Base-by-base conservation (phyloP, 768 basidiomycete genomes). In the Trametes meyenii region DNA sequence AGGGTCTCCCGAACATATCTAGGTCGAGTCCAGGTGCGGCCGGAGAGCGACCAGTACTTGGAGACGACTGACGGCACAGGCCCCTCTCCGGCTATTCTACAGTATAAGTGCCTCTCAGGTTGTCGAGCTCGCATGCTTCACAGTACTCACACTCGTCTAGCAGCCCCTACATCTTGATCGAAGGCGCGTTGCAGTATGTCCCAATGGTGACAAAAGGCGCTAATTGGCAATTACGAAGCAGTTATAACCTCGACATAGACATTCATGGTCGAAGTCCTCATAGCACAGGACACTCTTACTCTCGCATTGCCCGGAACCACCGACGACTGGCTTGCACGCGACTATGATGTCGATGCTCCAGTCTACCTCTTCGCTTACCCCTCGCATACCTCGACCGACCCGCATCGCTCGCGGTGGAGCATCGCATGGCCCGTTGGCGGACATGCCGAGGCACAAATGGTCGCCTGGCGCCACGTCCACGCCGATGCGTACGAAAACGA, bases 291-390 rank as follows among this genome's bases (percentile, higher is more conserved):
- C 19, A 33, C 48, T 23, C 33, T 43, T 29, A 29, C 35, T 13
- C 46, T 58, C 17, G 5, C 62, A 11, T 17, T 53, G 2, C 35
- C 61, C 7, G 29, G 33, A 16, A 53, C 52, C 29, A 48, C 52
- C 29, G 62, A 63, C 62, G 62, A 63, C 62, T 63, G 62, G 62
- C 62, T 63, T 14, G 62, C 62, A 17, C 57, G 40, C 46, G 62
- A 63, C 52, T 12, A 57, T 52, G 62, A 63, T 52, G 52, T 63
- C 39, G 51, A 54, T 0, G 23, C 39, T 19, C 56, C 62, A 10
- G 46, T 63, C 40, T 63, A 54, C 44, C 62, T 63, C 51, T 50
- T 60, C 51, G 55, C 52, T 16, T 54, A 58, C 52, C 60, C 63
- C 44, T 56, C 63, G 7, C 50, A 60, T 50, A 44, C 57, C 12